phyloP scores from a whole-genome alignment of 1,284 basidiomycete species.

The Rugosomyces carneus region DNA sequence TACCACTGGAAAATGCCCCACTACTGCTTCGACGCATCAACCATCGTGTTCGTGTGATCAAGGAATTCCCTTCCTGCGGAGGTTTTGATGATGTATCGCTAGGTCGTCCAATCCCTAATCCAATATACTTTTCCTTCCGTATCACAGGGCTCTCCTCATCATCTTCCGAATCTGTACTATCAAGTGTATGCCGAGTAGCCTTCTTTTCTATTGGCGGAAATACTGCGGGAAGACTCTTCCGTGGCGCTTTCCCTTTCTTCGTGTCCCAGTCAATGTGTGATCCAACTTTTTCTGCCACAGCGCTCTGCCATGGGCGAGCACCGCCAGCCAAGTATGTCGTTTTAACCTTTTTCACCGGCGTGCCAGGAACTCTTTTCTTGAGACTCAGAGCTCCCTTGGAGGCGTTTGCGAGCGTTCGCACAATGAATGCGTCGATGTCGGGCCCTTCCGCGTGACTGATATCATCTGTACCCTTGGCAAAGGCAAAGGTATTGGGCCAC shows the following conservation, averaged over 20 bases:
- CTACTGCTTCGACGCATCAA: conserved; percentile 70
- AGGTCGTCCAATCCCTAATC: conserved; percentile 62
- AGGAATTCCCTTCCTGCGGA: conserved; percentile 25
- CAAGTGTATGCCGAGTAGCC: conserved; percentile 24
- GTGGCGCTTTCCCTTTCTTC: conserved; percentile 46
- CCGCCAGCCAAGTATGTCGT: conserved; percentile 48
- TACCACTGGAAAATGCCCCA: conserved; percentile 68
- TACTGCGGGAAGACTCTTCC: conserved; percentile 69
- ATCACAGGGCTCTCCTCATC: conserved; percentile 53
- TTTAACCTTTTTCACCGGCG: conserved; percentile 71
- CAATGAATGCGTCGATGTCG: conserved; percentile 65
- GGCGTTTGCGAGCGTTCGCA: conserved; percentile 58
- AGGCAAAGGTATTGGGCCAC: conserved; percentile 59
- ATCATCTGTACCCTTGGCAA: conserved; percentile 37
- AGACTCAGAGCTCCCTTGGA: conserved; percentile 41
- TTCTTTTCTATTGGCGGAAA: conserved; percentile 37
- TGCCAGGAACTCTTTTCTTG: conserved; percentile 59
- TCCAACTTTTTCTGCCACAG: conserved; percentile 62
- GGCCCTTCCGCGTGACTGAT: conserved; percentile 26
- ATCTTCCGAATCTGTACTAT: conserved; percentile 44
- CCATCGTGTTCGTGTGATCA: conserved; percentile 45
- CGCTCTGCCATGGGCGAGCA: conserved; percentile 72
- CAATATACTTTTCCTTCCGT: conserved; percentile 50
- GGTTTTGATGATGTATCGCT: conserved; percentile 14
- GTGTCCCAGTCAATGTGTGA: conserved; percentile 47